Conservation (phyloP, 495 filamentous ascomycete genomes). For the Hypoxylon fuscum region DNA sequence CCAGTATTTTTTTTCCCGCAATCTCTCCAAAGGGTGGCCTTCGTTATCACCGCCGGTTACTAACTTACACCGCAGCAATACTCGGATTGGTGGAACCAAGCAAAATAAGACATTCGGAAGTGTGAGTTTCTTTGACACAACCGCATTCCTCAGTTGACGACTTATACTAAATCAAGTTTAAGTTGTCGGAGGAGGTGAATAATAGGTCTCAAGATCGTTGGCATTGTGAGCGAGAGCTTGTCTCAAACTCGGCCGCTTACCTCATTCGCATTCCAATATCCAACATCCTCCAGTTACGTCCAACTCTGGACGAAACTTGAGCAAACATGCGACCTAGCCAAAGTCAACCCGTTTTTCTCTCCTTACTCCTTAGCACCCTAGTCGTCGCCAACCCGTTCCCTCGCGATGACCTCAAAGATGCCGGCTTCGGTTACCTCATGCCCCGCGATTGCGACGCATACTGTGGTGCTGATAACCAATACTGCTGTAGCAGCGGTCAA, state of each 20-base stretch:
- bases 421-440: constrained; percentile 53
- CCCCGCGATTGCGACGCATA: constrained; percentile 65
- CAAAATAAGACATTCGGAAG: constrained; percentile 28
- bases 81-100: constrained; percentile 18
- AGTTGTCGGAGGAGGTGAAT: constrained; percentile 25
- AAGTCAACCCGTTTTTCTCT: constrained; percentile 24
- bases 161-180: constrained; percentile 16
- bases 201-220: constrained; percentile 5
- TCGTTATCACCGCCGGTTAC: constrained; percentile 16
- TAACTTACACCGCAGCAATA: constrained; percentile 13
- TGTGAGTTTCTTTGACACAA: constrained; percentile 18
- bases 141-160: constrained; percentile 22
- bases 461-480: constrained; percentile 72
- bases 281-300: constrained; percentile 18
- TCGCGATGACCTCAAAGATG: constrained; percentile 45
- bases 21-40: constrained; percentile 8
- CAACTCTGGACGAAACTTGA: constrained; percentile 22
- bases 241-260: constrained; percentile 20
- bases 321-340: constrained; percentile 41
- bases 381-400: constrained; percentile 54
- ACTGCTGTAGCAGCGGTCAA: constrained; percentile 71
- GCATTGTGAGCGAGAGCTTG: constrained; percentile 25
- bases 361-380: constrained; percentile 45
- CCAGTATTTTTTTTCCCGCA: constrained; percentile 5
- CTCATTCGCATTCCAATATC: constrained; percentile 34